These are phyloP conservation scores for Hypoxylon sp. DNA, from an alignment of 2,329 filamentous ascomycete genomes.

Conservation along the genomic window DNA sequence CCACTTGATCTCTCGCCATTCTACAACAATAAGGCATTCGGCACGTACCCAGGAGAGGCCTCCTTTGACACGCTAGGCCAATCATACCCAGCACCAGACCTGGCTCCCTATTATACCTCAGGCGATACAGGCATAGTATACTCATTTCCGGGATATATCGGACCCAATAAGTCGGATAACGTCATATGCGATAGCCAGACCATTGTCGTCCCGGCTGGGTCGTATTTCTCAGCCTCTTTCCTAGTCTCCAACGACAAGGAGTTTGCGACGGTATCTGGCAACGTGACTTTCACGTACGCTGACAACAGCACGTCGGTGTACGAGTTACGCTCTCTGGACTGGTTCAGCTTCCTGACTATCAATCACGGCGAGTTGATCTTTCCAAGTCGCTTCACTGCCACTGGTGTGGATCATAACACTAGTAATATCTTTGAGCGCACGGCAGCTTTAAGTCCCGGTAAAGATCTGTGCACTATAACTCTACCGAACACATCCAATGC, in stretches of 20 bases:
- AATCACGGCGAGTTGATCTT: slow-evolving; percentile 63
- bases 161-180: slow-evolving; percentile 58
- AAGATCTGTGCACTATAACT: slow-evolving; percentile 57
- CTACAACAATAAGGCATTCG: slow-evolving; percentile 66
- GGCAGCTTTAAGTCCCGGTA: slow-evolving; percentile 56
- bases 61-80: slow-evolving; percentile 61
- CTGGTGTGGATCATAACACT: slow-evolving; percentile 52
- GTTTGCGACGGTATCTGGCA: slow-evolving; percentile 57
- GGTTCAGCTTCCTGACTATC: slow-evolving; percentile 62
- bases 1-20: slow-evolving; percentile 54
- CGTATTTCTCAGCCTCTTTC: slow-evolving; percentile 61
- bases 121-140: slow-evolving; percentile 60
- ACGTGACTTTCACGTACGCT: slow-evolving; percentile 60
- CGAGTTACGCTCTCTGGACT: slow-evolving; percentile 62
- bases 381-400: slow-evolving; percentile 59
- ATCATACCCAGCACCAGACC: slow-evolving; percentile 58
- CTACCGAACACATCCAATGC: slow-evolving; percentile 58
- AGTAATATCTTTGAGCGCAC: slow-evolving; percentile 64
- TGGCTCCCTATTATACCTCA: slow-evolving; percentile 57
- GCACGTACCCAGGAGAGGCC: slow-evolving; percentile 60
- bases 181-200: slow-evolving; percentile 60
- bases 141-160: slow-evolving; percentile 60
- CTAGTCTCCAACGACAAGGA: slow-evolving; percentile 61
- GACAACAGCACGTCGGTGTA: slow-evolving; percentile 59
- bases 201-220: slow-evolving; percentile 53